phyloP scores from a whole-genome alignment of 2,329 filamentous ascomycete genomes.

The Massarina eburnea region DNA sequence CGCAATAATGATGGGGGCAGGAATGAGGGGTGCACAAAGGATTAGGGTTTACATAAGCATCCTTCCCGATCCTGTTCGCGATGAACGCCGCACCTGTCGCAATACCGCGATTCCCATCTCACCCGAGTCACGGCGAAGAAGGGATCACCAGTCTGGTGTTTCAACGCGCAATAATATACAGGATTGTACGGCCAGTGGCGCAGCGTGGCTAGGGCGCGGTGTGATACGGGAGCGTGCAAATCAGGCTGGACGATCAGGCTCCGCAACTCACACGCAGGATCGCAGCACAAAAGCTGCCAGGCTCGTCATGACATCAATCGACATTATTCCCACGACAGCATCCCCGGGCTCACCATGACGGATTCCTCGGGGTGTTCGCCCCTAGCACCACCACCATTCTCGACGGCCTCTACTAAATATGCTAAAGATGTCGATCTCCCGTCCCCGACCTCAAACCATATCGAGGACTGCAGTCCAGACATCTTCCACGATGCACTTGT shows the following conservation, averaged over 20 bases:
- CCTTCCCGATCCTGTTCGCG: too few relatives aligned
- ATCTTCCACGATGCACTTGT: slow-evolving; percentile 45
- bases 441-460: slow-evolving; percentile 1
- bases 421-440: slow-evolving; percentile 5
- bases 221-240: neutral
- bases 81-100: too few relatives aligned
- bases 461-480: slow-evolving; percentile 8
- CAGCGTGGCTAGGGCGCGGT: neutral
- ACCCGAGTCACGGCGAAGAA: too few relatives aligned
- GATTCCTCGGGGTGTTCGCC: slow-evolving; percentile 4
- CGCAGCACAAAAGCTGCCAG: slow-evolving; percentile 6
- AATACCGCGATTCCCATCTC: too few relatives aligned
- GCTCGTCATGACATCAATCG: slow-evolving; percentile 8
- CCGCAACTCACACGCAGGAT: neutral
- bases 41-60: too few relatives aligned
- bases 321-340: neutral
- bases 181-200: neutral
- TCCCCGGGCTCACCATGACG: neutral
- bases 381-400: neutral
- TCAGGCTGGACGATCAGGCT: neutral
- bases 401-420: slow-evolving; percentile 16
- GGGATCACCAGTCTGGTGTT: too few relatives aligned
- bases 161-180: too few relatives aligned
- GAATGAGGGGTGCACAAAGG: too few relatives aligned
- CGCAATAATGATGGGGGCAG: too few relatives aligned